Evolutionary conservation across 768 basidiomycete genomes (phyloP), one percentile per base, ranked within the genome.

Genomic region (Tylopilus subfusipes): DNA sequence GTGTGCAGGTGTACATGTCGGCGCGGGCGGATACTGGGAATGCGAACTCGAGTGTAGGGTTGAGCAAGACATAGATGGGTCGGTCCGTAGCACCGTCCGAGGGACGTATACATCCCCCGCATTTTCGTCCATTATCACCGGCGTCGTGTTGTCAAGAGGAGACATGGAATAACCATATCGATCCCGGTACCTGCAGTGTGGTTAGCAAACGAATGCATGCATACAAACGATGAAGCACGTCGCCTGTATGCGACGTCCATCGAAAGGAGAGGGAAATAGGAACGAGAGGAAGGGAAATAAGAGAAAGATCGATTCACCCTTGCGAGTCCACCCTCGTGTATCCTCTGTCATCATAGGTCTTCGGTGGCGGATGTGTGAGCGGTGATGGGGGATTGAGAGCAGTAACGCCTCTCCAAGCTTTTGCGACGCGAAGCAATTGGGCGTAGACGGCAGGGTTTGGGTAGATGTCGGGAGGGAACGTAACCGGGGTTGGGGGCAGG

Each of bases 321-420:
- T 68, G 66, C 16, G 66, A 55, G 18, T 65, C 58, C 21, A 68
- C 68, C 50, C 51, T 61, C 16, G 55, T 48, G 22, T 60, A 68
- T 25, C 42, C 60, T 48, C 51, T 45, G 31, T 68, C 66, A 27
- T 30, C 31, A 49, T 63, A 68, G 0, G 61, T 59, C 42, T 34
- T 69, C 43, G 65, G 65, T 33, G 68, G 68, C 2, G 56, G 57
- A 11, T 54, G 42, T 9, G 40, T 14, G 30, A 60, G 50, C 5
- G 65, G 57, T 11, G 57, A 61, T 1, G 67, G 63, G 4, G 70
- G 63, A 22, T 70, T 69, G 56, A 82, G 70, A 8, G 85, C 86
- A n/a, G 82, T 79, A 29, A 88, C 72, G 2, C 88, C 86, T 10
- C 87, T 73, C 86, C 86, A 90, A 18, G 77, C 71, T 21, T 79